Conservation (phyloP, 2,329 filamentous ascomycete species). For the Cercospora beticola region DNA sequence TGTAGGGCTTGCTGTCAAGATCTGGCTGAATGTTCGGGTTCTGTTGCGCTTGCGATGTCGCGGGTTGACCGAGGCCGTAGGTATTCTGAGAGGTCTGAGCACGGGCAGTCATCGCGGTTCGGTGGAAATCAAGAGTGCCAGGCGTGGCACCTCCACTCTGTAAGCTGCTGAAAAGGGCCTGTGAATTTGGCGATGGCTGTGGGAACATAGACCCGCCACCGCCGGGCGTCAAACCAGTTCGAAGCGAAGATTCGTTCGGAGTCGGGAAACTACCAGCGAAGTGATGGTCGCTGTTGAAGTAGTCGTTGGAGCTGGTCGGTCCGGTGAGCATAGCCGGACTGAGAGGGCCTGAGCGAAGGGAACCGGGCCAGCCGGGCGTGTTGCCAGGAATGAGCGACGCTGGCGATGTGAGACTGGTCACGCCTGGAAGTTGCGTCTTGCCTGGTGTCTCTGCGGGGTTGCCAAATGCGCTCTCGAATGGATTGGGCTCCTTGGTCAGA, state of each 20-base stretch:
- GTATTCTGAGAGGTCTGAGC: conserved; percentile 55
- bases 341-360: conserved; percentile 84
- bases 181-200: conserved; percentile 80
- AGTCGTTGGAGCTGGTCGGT: conserved; percentile 69
- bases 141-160: conserved; percentile 83
- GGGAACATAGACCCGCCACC: conserved; percentile 98
- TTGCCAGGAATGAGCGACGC: conserved; percentile 74
- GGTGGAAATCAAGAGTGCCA: conserved; percentile 88
- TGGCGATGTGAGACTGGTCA: conserved; percentile 87
- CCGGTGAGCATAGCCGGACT: conserved; percentile 97
- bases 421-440: conserved; percentile 76
- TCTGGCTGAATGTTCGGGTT: conserved; percentile 42
- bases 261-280: conserved; percentile 87
- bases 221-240: conserved; percentile 88
- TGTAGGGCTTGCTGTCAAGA: conserved; percentile 52
- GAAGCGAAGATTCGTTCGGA: conserved; percentile 90
- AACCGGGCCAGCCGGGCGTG: conserved; percentile 79
- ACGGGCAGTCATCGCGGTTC: conserved; percentile 80
- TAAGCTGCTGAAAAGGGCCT: conserved; percentile 76
- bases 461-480: conserved; percentile 93
- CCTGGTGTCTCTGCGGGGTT: conserved; percentile 75
- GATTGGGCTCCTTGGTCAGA: conserved; percentile 83
- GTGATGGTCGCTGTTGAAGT: conserved; percentile 71
- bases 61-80: conserved; percentile 38
- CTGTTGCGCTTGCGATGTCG: conserved; percentile 47